Evolutionary conservation across 2,329 filamentous ascomycete genomes (phyloP).

Genomic region (Ceratocystis variospora): DNA sequence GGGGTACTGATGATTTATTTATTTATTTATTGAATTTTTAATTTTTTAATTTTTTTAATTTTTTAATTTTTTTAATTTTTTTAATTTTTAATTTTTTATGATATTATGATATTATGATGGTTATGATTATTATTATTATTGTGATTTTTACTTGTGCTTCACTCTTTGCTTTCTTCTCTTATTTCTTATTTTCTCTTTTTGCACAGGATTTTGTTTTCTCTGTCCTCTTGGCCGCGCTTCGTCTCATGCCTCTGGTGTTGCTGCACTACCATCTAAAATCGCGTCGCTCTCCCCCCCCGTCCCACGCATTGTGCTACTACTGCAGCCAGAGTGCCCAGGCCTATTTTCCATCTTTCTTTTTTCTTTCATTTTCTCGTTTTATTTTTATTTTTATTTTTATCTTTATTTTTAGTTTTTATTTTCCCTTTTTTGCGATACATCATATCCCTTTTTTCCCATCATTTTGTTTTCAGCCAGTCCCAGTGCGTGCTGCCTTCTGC

Average conservation of each 20-base stretch:
- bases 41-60: no score
- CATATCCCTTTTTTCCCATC: no score
- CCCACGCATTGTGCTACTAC: background rate
- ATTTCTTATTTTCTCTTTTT: background rate
- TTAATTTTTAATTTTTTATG: background rate
- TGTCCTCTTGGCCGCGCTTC: background rate
- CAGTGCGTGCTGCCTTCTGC: no score
- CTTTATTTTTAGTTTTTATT: background rate
- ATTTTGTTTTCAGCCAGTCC: no score
- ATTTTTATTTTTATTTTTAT: background rate
- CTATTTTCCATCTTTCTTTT: background rate
- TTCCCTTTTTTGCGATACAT: background rate
- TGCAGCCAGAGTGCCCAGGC: background rate
- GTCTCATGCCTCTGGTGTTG: background rate
- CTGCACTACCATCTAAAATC: background rate
- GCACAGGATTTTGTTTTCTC: background rate
- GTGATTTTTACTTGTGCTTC: background rate
- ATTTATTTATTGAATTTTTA: no score
- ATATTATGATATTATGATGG: no score
- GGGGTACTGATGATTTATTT: no score
- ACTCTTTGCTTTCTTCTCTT: background rate
- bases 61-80: background rate
- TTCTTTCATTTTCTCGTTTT: background rate
- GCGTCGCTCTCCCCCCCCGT: background rate
- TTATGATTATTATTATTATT: background rate